Percentiles rank a stretch among this genome's conserved stretches.
These are phyloP conservation scores for Exophiala alcalophila DNA, from an alignment of 2,329 filamentous ascomycete species.

Conservation along the genomic window DNA sequence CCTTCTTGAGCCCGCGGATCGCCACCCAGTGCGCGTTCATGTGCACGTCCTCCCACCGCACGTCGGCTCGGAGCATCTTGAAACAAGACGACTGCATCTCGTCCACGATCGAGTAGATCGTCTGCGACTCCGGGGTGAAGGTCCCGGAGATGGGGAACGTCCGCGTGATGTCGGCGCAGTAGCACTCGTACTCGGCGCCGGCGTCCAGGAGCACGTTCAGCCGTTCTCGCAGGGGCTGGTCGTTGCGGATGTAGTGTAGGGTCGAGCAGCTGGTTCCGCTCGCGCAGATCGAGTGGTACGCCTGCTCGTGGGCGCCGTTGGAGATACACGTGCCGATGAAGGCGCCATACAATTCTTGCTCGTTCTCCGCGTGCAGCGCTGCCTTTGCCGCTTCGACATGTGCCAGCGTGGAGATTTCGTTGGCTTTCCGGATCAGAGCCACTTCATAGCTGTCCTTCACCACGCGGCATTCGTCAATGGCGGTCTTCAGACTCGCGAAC, in stretches of 20 bases:
- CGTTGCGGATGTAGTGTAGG: conserved; percentile 81
- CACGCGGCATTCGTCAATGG: conserved; percentile 77
- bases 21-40: conserved; percentile 69
- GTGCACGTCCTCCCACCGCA: conserved; percentile 69
- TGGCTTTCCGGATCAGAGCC: conserved; percentile 74
- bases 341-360: conserved; percentile 77
- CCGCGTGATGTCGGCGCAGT: conserved; percentile 86
- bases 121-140: conserved; percentile 66
- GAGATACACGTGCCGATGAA: conserved; percentile 72
- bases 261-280: conserved; percentile 78
- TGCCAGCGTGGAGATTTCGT: conserved; percentile 71
- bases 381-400: conserved; percentile 69
- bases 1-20: conserved; percentile 63
- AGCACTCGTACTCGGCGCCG: conserved; percentile 78
- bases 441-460: conserved; percentile 86
- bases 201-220: conserved; percentile 82
- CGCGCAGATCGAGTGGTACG: conserved; percentile 86
- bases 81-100: conserved; percentile 79
- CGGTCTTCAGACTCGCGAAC: conserved; percentile 57
- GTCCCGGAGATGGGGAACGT: conserved; percentile 74
- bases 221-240: conserved; percentile 65
- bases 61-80: conserved; percentile 63
- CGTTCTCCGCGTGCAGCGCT: conserved; percentile 64
- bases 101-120: conserved; percentile 74
- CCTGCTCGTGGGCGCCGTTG: conserved; percentile 69